Base-by-base conservation (phyloP, 1,139 yeast genomes). In the Lodderomyces elongisporus region DNA sequence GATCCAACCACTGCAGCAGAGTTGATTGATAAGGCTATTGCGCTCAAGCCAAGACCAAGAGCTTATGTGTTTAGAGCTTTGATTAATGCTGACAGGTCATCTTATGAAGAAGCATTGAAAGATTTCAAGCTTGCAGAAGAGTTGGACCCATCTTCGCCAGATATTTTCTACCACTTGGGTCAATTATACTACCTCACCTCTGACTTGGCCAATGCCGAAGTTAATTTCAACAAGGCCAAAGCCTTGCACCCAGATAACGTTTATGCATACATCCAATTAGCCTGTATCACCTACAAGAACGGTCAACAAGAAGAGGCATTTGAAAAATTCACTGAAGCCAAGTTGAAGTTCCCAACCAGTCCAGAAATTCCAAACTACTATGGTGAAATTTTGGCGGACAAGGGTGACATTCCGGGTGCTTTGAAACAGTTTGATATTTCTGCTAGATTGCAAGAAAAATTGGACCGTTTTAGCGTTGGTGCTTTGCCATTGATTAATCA, bases 281-380 rank as follows among this genome's bases (percentile, higher is more conserved):
- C 96, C 29, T 93, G 96, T 60, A 77, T 89, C 46, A 78, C 84
- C 42, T 89, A 89, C 74, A 87, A 91, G 67, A 77, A 78, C 54
- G 89, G 89, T 34, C 68, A 77, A 33, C 59, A 69, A 36, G 60
- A 58, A 36, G 75, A 69, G 37, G 80, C 93, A 40, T 77, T 77
- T 56, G 73, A 74, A 40, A 68, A 77, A 44, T 91, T 91, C 66
- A 71, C 76, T 45, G 79, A 75, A 46, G 87, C 95, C 30, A 77
- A 78, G 52, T 69, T 73, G 58, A 73, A 71, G 56, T 87, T 85
- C 77, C 93, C 96, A 48, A 76, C 91, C 23, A 74, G 83, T 34
- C 87, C 96, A 36, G 96, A 87, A 60, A 85, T 88, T 48, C 95
- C 93, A 63, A 89, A 88, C 67, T 93, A 89, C 62, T 87, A 80